Evolutionary conservation across 2,329 filamentous ascomycete species (phyloP).

Genomic region (Arthrobotrys entomopaga): DNA sequence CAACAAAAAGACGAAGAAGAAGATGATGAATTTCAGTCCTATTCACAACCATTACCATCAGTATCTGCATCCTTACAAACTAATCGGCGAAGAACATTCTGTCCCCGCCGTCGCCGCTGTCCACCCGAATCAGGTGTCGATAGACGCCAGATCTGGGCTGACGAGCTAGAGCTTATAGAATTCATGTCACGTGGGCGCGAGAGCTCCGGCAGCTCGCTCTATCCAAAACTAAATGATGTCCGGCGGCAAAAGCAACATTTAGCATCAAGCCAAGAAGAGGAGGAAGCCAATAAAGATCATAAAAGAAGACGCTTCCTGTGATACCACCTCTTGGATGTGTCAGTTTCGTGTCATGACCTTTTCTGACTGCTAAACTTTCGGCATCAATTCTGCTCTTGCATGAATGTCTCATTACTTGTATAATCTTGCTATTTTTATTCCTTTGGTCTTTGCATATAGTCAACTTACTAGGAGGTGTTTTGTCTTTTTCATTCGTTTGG

Average conservation of each 20-base stretch:
- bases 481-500: background rate
- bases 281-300: background rate
- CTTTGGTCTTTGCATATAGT: constrained; percentile 7
- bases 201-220: constrained; percentile 44
- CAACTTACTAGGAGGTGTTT: background rate
- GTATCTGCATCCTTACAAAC: constrained; percentile 20
- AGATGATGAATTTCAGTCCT: constrained; percentile 23
- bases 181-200: constrained; percentile 46
- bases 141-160: constrained; percentile 53
- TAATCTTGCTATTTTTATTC: constrained; percentile 4
- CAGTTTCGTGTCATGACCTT: background rate
- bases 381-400: background rate
- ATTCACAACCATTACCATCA: constrained; percentile 43
- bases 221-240: constrained; percentile 48
- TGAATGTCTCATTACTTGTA: background rate
- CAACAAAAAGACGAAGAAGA: constrained; percentile 27
- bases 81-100: constrained; percentile 26
- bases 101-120: constrained; percentile 38
- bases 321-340: background rate
- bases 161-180: constrained; percentile 53
- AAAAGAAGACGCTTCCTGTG: constrained; percentile 4
- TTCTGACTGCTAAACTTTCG: background rate
- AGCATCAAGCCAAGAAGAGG: constrained; percentile 28
- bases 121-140: constrained; percentile 38
- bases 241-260: constrained; percentile 29